These are phyloP conservation scores for Jatropha podagrica DNA, from an alignment of 441 rosid species.

Conservation along the genomic window DNA sequence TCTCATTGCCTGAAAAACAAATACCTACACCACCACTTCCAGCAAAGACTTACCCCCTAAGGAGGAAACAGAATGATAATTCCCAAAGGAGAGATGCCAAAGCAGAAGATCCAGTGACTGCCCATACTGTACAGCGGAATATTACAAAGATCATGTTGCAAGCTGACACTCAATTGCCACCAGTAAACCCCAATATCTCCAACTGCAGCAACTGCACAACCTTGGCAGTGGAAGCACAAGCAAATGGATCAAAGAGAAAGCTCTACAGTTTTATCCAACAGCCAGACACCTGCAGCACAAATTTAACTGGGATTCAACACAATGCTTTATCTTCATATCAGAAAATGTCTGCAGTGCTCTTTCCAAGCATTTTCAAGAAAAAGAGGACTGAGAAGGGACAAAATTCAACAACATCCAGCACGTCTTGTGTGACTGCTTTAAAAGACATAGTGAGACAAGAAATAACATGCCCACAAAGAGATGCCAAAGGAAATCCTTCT, in stretches of 20 bases:
- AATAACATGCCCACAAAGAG: constrained; percentile 20
- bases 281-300: constrained; percentile 31
- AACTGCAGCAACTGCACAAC: constrained; percentile 26
- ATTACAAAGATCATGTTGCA: constrained; percentile 21
- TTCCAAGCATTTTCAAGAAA: constrained; percentile 40
- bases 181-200: constrained; percentile 25
- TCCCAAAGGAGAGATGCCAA: constrained; percentile 11
- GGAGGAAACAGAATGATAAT: constrained; percentile 21
- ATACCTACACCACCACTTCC: constrained; percentile 44
- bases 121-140: constrained; percentile 17
- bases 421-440: constrained; percentile 31
- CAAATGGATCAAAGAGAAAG: constrained; percentile 34
- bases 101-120: constrained; percentile 23
- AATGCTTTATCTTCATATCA: constrained; percentile 41
- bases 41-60: constrained; percentile 26
- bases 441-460: constrained; percentile 22
- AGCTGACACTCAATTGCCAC: constrained; percentile 25
- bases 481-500: constrained; percentile 15
- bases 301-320: constrained; percentile 38
- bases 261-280: constrained; percentile 24
- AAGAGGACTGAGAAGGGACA: constrained; percentile 52
- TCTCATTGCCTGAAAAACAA: constrained; percentile 31
- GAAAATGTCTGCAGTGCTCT: constrained; percentile 27
- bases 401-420: constrained; percentile 30
- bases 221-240: constrained; percentile 29